Evolutionary conservation across 768 basidiomycete genomes (phyloP), one percentile per base, ranked within the genome.

Genomic region (Russula sp.): DNA sequence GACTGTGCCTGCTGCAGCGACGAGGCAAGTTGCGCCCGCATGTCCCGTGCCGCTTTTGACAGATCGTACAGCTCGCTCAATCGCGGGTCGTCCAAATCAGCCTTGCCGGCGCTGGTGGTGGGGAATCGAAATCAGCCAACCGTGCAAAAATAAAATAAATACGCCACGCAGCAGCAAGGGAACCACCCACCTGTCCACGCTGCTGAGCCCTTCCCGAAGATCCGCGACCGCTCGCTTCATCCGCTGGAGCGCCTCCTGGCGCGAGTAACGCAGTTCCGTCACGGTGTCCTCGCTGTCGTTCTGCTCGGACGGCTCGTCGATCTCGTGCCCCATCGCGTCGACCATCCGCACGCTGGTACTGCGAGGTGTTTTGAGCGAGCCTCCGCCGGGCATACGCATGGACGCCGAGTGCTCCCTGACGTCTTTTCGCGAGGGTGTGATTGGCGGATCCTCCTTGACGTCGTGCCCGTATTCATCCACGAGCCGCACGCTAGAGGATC

Each of bases 291-390:
- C 69, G 22, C 70, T 70, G 37, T 70, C 68, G 31, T 61, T 64
- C 20, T 66, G 59, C 37, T 62, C 64, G 16, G 66, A 70, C 18
- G 53, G 44, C 47, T 75, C 76, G 57, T 80, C 77, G 16, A 87
- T 75, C 67, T 85, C 82, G 57, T 76, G 79, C 8, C 87, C 88
- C 81, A 87, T 84, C 6, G 85, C 85, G 70, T 91, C 88, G 47
- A 88, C 79, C 39, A 89, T 74, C 48, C 86, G 80, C 55, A 89
- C 76, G 64, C 77, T 80, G 67, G 71, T 78, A 56, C 68, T 79
- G 10, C 72, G 71, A 55, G 73, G 66, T 9, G 55, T 70, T 32
- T 57, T 51, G 51, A 67, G 69, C 7, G 71, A 47, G n/a, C 63
- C 64, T 18, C 63, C 63, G 11, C 49, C 57, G 27, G 62, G 57